Conservation (phyloP, 2,329 filamentous ascomycete genomes). For the Sporothrix humicola region DNA sequence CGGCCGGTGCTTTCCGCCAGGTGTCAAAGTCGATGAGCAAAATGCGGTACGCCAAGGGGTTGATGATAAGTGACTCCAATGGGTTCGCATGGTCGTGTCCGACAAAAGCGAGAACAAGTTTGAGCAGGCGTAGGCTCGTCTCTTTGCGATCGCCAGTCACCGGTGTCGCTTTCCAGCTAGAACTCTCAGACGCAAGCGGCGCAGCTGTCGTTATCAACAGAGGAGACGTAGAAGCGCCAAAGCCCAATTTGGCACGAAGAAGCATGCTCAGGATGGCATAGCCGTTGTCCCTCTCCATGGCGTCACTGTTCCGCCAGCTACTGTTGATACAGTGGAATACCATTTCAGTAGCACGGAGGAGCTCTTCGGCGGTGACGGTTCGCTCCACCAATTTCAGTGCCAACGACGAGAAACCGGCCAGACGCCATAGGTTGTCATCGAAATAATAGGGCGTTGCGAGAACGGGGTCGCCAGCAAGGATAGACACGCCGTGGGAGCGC, state of each 20-base stretch:
- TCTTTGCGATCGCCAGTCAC: conserved; percentile 59
- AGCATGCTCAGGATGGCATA: conserved; percentile 87
- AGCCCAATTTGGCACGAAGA: conserved; percentile 79
- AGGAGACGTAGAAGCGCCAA: conserved; percentile 45
- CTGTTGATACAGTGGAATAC: conserved; percentile 84
- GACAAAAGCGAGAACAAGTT: conserved; percentile 80
- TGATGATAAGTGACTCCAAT: conserved; percentile 90
- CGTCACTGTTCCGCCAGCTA: conserved; percentile 97
- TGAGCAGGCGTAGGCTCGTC: conserved; percentile 69
- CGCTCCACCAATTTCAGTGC: conserved; percentile 84
- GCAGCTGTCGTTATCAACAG: not conserved
- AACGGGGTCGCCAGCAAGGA: conserved; percentile 82
- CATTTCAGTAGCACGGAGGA: conserved; percentile 79
- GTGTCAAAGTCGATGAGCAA: conserved; percentile 91
- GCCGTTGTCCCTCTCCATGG: conserved; percentile 94
- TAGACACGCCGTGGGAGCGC: conserved; percentile 77
- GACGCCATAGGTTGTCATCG: conserved; percentile 89
- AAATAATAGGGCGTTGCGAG: conserved; percentile 81
- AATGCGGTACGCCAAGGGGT: conserved; percentile 91
- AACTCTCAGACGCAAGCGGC: not conserved
- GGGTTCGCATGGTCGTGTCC: conserved; percentile 83
- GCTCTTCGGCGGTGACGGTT: conserved; percentile 70
- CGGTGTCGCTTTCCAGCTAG: conserved; percentile 45
- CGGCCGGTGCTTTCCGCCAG: conserved; percentile 79
- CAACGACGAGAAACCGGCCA: conserved; percentile 88